phyloP scores from a whole-genome alignment of 1,284 basidiomycete species.

The Trichosporon sp. region DNA sequence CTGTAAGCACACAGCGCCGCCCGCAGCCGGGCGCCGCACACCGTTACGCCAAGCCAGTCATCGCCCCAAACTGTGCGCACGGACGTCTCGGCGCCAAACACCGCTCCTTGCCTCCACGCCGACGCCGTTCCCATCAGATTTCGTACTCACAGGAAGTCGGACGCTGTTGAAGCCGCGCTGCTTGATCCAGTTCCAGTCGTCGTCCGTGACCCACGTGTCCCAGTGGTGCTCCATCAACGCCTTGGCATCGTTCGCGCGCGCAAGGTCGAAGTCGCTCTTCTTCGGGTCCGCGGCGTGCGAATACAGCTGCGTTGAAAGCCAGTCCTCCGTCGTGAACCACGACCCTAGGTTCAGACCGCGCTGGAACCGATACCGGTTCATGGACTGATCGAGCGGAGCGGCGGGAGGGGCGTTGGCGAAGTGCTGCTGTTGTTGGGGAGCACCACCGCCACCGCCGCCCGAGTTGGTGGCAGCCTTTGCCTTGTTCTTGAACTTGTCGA shows the following conservation, averaged over 20 bases:
- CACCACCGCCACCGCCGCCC: conserved; percentile 15
- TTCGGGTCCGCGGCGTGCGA: conserved; percentile 23
- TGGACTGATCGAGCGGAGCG: conserved; percentile 33
- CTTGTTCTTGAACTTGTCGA: conserved; percentile 51
- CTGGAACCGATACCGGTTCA: conserved; percentile 72
- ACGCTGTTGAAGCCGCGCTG: conserved; percentile 79
- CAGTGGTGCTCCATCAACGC: conserved; percentile 73
- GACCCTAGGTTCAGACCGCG: conserved; percentile 79
- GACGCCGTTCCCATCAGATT: not conserved
- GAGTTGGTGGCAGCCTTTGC: conserved; percentile 18
- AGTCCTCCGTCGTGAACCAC: conserved; percentile 72
- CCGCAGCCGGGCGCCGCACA: not conserved
- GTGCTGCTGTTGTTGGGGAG: conserved; percentile 10
- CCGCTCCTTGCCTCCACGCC: not conserved
- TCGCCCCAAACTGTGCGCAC: not conserved
- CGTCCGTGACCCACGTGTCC: conserved; percentile 73
- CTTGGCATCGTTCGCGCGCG: conserved; percentile 62
- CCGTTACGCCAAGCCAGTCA: not conserved
- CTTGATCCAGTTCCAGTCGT: conserved; percentile 74
- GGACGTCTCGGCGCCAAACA: not conserved
- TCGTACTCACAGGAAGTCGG: conserved; percentile 70
- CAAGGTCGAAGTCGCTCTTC: conserved; percentile 72
- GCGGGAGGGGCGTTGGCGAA: conserved; percentile 28
- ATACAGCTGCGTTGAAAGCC: conserved; percentile 67
- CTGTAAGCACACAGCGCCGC: not conserved